Evolutionary conservation across 2,329 filamentous ascomycete species (phyloP).

Genomic region (Penicillium sp.): DNA sequence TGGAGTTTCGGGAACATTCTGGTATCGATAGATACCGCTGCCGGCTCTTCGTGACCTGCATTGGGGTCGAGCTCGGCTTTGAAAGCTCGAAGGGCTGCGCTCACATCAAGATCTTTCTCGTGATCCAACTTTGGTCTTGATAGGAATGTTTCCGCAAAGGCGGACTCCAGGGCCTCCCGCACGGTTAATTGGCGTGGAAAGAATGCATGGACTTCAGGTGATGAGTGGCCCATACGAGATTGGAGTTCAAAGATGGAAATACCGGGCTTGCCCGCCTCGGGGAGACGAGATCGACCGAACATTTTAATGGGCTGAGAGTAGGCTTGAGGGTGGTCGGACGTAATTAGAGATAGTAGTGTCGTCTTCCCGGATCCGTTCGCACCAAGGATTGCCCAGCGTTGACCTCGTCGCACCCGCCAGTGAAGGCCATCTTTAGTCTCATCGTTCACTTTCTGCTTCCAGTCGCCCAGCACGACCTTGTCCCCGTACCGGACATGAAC

Average conservation of each 20-base stretch:
- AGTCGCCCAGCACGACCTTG: constrained; percentile 78
- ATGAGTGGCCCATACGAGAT: constrained; percentile 84
- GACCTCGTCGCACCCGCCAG: constrained; percentile 80
- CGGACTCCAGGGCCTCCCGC: constrained; percentile 75
- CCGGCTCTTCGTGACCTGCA: constrained; percentile 15
- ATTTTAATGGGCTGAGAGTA: constrained; percentile 86
- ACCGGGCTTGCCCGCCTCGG: constrained; percentile 68
- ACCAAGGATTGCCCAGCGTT: constrained; percentile 91
- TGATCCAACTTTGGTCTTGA: constrained; percentile 66
- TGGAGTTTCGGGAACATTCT: constrained; percentile 24
- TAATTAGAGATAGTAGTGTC: constrained; percentile 86
- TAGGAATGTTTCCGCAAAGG: constrained; percentile 87
- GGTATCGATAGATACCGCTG: constrained; percentile 19
- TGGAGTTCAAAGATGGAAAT: constrained; percentile 94
- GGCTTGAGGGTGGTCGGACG: constrained; percentile 92
- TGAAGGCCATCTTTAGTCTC: constrained; percentile 64
- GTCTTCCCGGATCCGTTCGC: constrained; percentile 96
- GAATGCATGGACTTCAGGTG: constrained; percentile 89
- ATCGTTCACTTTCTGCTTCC: constrained; percentile 63
- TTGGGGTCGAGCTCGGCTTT: constrained; percentile 71
- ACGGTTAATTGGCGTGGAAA: constrained; percentile 79
- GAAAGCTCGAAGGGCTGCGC: constrained; percentile 75
- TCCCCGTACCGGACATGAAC: constrained; percentile 79
- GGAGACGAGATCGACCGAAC: constrained; percentile 80
- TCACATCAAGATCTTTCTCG: constrained; percentile 61